A percentile compares a stretch with the other conserved stretches of the same genome.
Evolutionary conservation across 2,329 filamentous ascomycete genomes (phyloP).

Genomic region (Xylaria sp.): DNA sequence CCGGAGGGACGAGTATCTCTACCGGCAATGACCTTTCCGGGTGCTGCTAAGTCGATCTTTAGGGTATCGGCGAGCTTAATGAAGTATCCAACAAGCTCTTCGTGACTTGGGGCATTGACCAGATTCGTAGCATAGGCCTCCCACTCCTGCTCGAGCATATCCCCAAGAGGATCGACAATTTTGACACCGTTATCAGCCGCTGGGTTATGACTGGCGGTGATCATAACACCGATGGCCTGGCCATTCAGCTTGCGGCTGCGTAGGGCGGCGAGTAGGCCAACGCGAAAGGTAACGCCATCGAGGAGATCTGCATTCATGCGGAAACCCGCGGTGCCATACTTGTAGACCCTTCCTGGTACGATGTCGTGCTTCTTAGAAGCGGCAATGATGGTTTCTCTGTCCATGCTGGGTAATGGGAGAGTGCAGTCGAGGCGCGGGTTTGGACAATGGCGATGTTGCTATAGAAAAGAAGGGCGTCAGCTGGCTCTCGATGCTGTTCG

Average conservation of each 20-base stretch:
- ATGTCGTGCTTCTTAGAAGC: conserved; percentile 73
- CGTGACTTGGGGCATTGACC: conserved; percentile 83
- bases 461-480: conserved; percentile 11
- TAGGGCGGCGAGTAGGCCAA: conserved; percentile 87
- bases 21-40: conserved; percentile 87
- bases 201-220: conserved; percentile 93
- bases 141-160: conserved; percentile 98
- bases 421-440: conserved; percentile 5
- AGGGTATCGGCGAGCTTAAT: conserved; percentile 78
- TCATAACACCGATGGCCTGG: conserved; percentile 95
- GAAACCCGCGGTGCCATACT: conserved; percentile 75
- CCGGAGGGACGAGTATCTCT: conserved; percentile 95
- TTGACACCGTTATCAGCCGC: conserved; percentile 92
- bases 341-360: conserved; percentile 66
- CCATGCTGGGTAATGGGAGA: conserved; percentile 55
- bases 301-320: conserved; percentile 81
- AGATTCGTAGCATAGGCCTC: conserved; percentile 88
- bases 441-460: conserved; percentile 18
- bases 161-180: conserved; percentile 95
- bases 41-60: conserved; percentile 76
- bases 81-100: conserved; percentile 81
- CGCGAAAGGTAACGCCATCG: conserved; percentile 91
- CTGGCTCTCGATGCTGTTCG: background rate
- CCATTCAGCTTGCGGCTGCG: conserved; percentile 90
- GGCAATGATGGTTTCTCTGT: conserved; percentile 64